Base-by-base conservation (phyloP, 768 basidiomycete genomes). In the Daedaleopsis nitida region DNA sequence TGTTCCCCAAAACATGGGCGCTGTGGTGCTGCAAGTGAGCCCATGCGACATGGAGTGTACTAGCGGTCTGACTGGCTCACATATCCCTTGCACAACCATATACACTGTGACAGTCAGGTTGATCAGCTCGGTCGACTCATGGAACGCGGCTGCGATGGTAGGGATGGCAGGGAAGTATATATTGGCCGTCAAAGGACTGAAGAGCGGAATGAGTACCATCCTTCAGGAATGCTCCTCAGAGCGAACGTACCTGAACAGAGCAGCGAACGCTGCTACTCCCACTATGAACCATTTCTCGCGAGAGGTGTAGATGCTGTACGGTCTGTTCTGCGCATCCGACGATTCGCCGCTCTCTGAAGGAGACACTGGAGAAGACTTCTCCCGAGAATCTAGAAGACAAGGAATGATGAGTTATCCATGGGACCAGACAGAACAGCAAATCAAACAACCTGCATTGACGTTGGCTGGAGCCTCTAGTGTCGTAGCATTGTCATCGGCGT, bases 151-250 rank as follows among this genome's bases (percentile, higher is more conserved):
- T 0, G 86, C 79, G 23, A 94, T 74, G 0, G 82, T 78, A 1
- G 92, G 92, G 43, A 95, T 87, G 13, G 86, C 90, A 7, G 91
- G 91, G 50, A 91, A 84, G 69, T 92, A 93, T 58, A 92, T 88
- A 58, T 86, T 91, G 3, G 89, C 81, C 1, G 90, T 89, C 12
- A 92, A 58, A 19, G 62, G 64, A 34, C 62, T 60, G 50, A 4
- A 54, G 14, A 0, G 11, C 13, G n/a, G 1, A 37, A 17, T 21
- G 50, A 35, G 50, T 38, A 35, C 10, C 49, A 23, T 43, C 14
- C 24, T 50, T 37, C n/a, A 14, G 14, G 45, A 23, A n/a, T 24
- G 5, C 19, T 23, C 11, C 6, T 51, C 3, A 48, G 5, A n/a
- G 39, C 19, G 11, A 19, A 14, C 14, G 38, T 43, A 80, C 89